Evolutionary conservation across 2,329 filamentous ascomycete genomes (phyloP).

Genomic region (Xylaria sp.): DNA sequence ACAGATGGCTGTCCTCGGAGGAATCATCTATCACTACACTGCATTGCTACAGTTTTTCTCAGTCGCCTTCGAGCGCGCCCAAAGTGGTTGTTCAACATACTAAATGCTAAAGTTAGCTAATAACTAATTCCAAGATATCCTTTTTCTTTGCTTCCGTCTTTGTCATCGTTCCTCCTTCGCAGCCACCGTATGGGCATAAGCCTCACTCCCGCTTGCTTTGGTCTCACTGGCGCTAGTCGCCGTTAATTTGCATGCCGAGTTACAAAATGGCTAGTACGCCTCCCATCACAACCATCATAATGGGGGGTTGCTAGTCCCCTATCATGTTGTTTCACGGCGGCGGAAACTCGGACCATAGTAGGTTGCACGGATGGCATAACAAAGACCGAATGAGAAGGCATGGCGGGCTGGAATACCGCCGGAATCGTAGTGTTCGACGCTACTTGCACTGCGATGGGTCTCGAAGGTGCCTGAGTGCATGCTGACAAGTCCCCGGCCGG

Average conservation of each 20-base stretch:
- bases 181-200: neutral
- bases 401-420: neutral
- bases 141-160: neutral
- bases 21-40: conserved; percentile 93
- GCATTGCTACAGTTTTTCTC: conserved; percentile 96
- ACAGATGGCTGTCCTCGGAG: conserved; percentile 88
- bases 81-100: conserved; percentile 53
- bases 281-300: conserved; percentile 11
- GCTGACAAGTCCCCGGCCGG: neutral
- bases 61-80: conserved; percentile 64
- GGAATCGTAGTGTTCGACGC: conserved; percentile 11
- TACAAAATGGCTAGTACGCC: conserved; percentile 14
- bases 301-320: conserved; percentile 1
- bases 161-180: neutral
- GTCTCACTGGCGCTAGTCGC: neutral
- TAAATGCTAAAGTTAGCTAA: conserved; percentile 28
- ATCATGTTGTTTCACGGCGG: conserved; percentile 8
- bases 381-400: conserved; percentile 11
- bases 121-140: conserved; percentile 3
- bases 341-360: conserved; percentile 21
- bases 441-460: conserved; percentile 5
- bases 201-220: neutral
- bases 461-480: conserved; percentile 3
- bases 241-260: neutral
- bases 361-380: conserved; percentile 11